Conservation (phyloP, 176 grass and related monocot genomes). For the Avena atlantica region DNA sequence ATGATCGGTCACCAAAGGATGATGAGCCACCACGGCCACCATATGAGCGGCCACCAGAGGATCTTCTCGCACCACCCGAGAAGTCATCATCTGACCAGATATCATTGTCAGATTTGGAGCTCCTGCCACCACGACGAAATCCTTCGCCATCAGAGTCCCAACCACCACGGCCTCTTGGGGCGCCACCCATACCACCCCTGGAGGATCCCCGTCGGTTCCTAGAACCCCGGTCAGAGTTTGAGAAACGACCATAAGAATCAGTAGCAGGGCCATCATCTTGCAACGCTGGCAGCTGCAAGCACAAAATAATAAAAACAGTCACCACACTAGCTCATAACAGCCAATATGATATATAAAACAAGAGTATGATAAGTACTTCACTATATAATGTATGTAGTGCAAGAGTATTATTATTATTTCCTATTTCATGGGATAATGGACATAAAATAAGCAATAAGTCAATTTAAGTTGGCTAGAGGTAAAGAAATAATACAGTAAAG, state of each 20-base stretch:
- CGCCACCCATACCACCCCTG: slow-evolving; percentile 55
- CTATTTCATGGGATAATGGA: neutral
- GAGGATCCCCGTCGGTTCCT: slow-evolving; percentile 44
- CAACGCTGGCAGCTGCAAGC: slow-evolving; percentile 81
- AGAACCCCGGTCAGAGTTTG: slow-evolving; percentile 62
- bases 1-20: slow-evolving; percentile 7
- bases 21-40: slow-evolving; percentile 26
- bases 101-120: slow-evolving; percentile 63
- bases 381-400: neutral
- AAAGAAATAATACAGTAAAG: neutral
- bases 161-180: slow-evolving; percentile 53
- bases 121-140: slow-evolving; percentile 64
- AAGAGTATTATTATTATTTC: neutral
- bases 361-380: neutral
- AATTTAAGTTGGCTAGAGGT: slow-evolving; percentile 37
- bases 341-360: slow-evolving; percentile 27
- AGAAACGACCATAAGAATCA: slow-evolving; percentile 81
- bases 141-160: slow-evolving; percentile 60
- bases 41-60: slow-evolving; percentile 44
- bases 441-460: neutral
- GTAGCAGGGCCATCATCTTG: slow-evolving; percentile 89
- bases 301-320: slow-evolving; percentile 33
- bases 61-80: slow-evolving; percentile 59
- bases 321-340: slow-evolving; percentile 31
- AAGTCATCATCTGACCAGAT: slow-evolving; percentile 61